Percentiles rank a stretch among this genome's conserved stretches.
Conservation (phyloP, 2,329 filamentous ascomycete genomes). For the Colletotrichum godetiae region DNA sequence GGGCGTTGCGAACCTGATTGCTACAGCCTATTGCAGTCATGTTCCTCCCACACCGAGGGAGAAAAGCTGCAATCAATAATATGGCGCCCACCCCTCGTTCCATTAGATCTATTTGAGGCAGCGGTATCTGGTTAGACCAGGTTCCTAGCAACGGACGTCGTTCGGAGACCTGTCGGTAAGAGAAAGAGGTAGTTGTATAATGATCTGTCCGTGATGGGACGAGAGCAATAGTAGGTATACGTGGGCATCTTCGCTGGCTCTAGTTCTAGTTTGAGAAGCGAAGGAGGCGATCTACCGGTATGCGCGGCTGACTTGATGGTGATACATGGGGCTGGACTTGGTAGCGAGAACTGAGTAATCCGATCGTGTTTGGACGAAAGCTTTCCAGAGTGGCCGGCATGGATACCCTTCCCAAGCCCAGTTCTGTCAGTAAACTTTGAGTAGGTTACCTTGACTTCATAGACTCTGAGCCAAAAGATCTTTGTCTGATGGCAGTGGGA, state of each 20-base stretch:
- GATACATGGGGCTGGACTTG: slow-evolving; percentile 16
- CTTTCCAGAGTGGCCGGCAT: background rate
- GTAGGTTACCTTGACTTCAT: background rate
- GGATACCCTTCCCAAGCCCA: background rate
- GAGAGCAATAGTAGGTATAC: background rate
- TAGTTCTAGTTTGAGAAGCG: slow-evolving; percentile 12
- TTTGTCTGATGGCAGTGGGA: background rate
- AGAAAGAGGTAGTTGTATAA: background rate
- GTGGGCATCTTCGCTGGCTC: background rate
- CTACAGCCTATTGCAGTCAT: slow-evolving; percentile 11
- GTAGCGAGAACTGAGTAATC: slow-evolving; percentile 24
- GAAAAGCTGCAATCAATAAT: slow-evolving; percentile 12
- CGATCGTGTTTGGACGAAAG: slow-evolving; percentile 21
- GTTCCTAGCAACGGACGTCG: slow-evolving; percentile 2
- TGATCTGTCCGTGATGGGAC: background rate
- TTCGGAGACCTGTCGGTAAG: slow-evolving; percentile 34
- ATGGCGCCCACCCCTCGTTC: background rate
- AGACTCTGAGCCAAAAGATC: background rate
- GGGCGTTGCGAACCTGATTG: background rate
- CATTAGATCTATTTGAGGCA: slow-evolving; percentile 3
- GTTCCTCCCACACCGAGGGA: slow-evolving; percentile 1
- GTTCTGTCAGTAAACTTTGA: background rate
- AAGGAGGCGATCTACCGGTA: slow-evolving; percentile 21
- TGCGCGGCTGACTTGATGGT: slow-evolving; percentile 23
- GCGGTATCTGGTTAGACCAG: background rate